Evolutionary conservation across 331 rosid species (phyloP), one percentile per base, ranked within the genome.

Genomic region (Arachis monticola): DNA sequence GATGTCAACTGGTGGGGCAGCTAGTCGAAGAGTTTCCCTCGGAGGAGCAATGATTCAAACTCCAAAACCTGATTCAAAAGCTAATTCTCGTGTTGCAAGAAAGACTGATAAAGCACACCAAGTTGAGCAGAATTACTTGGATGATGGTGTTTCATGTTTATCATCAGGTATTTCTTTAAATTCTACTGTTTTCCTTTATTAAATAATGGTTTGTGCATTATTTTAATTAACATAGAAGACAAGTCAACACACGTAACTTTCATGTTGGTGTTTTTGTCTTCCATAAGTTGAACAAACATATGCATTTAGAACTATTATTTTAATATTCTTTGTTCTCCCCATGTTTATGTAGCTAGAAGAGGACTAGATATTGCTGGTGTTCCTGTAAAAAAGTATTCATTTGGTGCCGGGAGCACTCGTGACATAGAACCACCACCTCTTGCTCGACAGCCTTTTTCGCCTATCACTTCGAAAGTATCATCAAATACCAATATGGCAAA

Each of bases 11-110:
- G 97, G 97, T 68, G 91, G 97, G 42, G 89, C 88, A 74, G 75
- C 81, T 75, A 87, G 82, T 83, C 82, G 91, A 85, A 87, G 96
- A 86, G 83, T 91, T 56, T 91, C 97, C 45, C 85, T 88, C 64
- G 97, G 96, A 57, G 96, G 96, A 63, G 87, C 92, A 69, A 88
- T 90, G 88, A 77, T 72, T 81, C 98, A 90, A 78, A 88, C 99
- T 79, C 93, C 92, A 31, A 90, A 86, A 83, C 87, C 87, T 60
- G 93, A 88, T 87, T 64, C 79, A 17, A 93, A 85, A 85, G 86
- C 87, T 41, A 77, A 74, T 45, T 79, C 90, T 53, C 89, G 93
- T 27, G 89, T 91, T 9, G 61, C 66, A 62, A 87, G 90, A 80
- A 95, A 92, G 89, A 84, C 81, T 59, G 97, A 90, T 66, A 82